phyloP scores from a whole-genome alignment of 2,329 filamentous ascomycete species.

The Pseudogymnoascus sp. region DNA sequence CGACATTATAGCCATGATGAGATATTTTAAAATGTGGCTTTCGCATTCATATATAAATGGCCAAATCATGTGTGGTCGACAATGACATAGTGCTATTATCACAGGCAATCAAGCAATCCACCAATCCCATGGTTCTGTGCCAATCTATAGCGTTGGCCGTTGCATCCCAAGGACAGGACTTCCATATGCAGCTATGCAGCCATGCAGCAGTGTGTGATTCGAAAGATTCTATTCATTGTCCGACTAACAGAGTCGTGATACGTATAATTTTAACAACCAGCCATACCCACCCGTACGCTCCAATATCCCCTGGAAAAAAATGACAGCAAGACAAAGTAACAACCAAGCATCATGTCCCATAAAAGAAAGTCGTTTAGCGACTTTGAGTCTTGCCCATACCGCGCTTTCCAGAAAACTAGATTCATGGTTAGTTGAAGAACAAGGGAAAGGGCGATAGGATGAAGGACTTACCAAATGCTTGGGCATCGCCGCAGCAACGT shows the following conservation, averaged over 20 bases:
- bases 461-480: constrained; percentile 76
- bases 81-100: constrained; percentile 8
- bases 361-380: constrained; percentile 41
- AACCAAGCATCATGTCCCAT: constrained; percentile 7
- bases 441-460: constrained; percentile 8
- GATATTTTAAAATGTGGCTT: not conserved
- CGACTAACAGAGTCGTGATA: constrained; percentile 8
- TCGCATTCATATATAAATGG: constrained; percentile 4
- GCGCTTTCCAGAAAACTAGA: constrained; percentile 79
- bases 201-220: not conserved
- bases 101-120: constrained; percentile 2
- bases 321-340: constrained; percentile 6
- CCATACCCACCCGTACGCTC: constrained; percentile 5
- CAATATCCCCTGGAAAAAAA: constrained; percentile 8
- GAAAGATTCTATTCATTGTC: constrained; percentile 8
- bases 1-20: not conserved
- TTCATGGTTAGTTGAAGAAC: constrained; percentile 27
- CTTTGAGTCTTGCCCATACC: constrained; percentile 82
- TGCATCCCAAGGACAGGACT: not conserved
- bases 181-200: not conserved
- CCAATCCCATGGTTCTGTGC: not conserved
- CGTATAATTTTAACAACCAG: constrained; percentile 9
- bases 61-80: not conserved
- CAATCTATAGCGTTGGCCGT: not conserved
- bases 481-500: constrained; percentile 69